A percentile compares a stretch with the other conserved stretches of the same genome.
Conservation (phyloP, 148 eudicot species). For the Rhododendron henanense region DNA sequence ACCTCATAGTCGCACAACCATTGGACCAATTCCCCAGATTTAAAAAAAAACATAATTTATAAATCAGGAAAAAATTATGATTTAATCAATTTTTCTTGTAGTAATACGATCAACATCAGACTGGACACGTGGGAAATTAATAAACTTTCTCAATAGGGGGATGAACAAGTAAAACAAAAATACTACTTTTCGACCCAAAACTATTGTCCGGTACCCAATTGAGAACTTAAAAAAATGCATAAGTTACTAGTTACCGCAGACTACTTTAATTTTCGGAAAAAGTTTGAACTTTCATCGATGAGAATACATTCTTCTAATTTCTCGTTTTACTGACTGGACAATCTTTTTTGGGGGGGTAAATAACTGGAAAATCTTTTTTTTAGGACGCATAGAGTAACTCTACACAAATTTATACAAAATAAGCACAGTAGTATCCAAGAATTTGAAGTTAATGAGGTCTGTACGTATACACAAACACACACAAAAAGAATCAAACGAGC, state of each 20-base stretch:
- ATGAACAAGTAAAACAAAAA: no score
- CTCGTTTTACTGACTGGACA: no score
- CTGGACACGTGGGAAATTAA: background rate
- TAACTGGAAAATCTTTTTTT: background rate
- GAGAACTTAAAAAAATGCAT: no score
- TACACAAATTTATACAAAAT: background rate
- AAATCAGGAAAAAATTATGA: background rate
- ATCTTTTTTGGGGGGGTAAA: no score
- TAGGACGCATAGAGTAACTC: background rate
- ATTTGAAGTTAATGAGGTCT: background rate
- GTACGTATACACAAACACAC: background rate
- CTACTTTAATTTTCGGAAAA: background rate
- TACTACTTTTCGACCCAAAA: no score
- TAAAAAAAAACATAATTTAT: background rate
- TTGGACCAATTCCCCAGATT: background rate
- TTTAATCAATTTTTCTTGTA: background rate
- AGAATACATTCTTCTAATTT: no score
- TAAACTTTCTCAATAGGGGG: background rate
- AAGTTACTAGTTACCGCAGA: no score
- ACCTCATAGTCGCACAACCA: background rate
- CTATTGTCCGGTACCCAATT: no score
- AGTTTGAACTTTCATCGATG: no score
- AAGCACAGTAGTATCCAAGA: background rate
- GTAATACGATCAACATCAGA: background rate
- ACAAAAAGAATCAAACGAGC: background rate